Base-by-base conservation (phyloP, 352 stramenopile genomes). In the Pythium brachiatum region DNA sequence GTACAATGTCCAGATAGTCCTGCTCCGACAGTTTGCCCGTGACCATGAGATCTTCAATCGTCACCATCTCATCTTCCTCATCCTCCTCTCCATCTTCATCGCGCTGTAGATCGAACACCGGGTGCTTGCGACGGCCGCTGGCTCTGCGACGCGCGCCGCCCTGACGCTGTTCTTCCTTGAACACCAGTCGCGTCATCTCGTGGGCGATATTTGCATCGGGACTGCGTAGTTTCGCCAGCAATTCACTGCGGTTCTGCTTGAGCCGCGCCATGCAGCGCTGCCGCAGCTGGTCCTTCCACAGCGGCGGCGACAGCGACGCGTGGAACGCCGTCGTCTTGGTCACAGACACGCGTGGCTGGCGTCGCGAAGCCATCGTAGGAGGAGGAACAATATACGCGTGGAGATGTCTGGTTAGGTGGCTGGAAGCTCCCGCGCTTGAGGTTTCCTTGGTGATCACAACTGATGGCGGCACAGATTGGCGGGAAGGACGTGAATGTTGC, bases 271-370 rank as follows among this genome's bases (percentile, higher is more conserved):
- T 73, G 69, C 82, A 94, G 25, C 80, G 77, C 64, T 85, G 68
- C 54, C 82, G 86, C 16, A 94, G 73, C 60, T 90, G 79, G 53
- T 89, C 79, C 62, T 94, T 94, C 76, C 82, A 89, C 54, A 74
- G 62, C 7, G 78, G 81, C n/a, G 81, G 81, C 36, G 81, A 89
- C 46, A 91, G 67, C 47, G 74, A 88, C 57, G 68, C 59, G 47
- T 72, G 75, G 57, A 71, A 75, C 18, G 41, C 56, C 31, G 46
- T 64, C 13, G 16, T 50, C 32, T 57, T 61, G 38, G 62, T 69
- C 54, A 70, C 56, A n/a, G 57, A 51, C 12, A 51, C n/a, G 50
- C 63, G 63, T 21, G 36, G 46, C 1, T 16, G 16, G 25, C 38
- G 27, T 31, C 52, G 51, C 23, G 48, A 54, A 23, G 46, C 39